These are phyloP conservation scores for Calamus simplicifolius DNA, from an alignment of 176 grass and related monocot genomes.

Conservation along the genomic window DNA sequence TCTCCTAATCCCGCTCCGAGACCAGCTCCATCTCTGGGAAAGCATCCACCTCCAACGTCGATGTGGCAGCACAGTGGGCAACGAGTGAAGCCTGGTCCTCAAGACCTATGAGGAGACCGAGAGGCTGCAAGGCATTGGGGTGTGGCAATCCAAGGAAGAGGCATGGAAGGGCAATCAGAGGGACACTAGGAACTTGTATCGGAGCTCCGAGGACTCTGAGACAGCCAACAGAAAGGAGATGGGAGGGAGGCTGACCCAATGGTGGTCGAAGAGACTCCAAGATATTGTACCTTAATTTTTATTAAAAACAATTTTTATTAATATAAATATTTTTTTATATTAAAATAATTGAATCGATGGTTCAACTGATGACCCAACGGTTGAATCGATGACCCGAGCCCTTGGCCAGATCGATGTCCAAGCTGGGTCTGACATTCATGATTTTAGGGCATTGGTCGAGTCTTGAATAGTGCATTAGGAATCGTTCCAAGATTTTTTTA, in stretches of 20 bases:
- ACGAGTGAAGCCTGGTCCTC: conserved; percentile 79
- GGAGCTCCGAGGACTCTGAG: conserved; percentile 17
- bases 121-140: conserved; percentile 43
- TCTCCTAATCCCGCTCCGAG: not conserved
- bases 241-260: conserved; percentile 29
- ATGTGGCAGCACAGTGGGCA: conserved; percentile 46
- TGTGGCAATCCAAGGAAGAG: conserved; percentile 31
- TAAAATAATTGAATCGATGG: too few species aligned
- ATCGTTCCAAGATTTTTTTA: too few species aligned
- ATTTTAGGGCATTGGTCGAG: too few species aligned
- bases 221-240: conserved; percentile 1
- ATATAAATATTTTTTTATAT: too few species aligned
- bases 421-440: too few species aligned
- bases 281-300: too few species aligned
- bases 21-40: not conserved
- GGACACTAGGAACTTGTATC: not conserved
- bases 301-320: too few species aligned
- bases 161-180: not conserved
- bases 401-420: too few species aligned
- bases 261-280: too few species aligned
- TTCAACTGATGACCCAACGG: too few species aligned
- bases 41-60: conserved; percentile 20
- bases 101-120: conserved; percentile 74
- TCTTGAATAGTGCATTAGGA: too few species aligned
- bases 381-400: too few species aligned